Evolutionary conservation across 2,329 filamentous ascomycete species (phyloP).

Genomic region (Botryosphaeria dothidea): DNA sequence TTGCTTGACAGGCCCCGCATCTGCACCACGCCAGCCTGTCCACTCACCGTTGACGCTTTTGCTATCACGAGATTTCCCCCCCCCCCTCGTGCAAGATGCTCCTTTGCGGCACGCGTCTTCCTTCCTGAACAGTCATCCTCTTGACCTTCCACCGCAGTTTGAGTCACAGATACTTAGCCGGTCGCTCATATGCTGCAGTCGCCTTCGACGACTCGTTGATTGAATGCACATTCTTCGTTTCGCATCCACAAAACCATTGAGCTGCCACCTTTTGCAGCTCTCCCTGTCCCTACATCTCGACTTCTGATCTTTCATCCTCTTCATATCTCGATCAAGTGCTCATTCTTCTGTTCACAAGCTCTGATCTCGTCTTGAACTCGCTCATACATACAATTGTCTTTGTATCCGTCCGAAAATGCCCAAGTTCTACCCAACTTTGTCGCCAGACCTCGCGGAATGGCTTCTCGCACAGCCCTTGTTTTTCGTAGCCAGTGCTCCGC

Average conservation of each 20-base stretch:
- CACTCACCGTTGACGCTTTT: not conserved
- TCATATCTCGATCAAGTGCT: not conserved
- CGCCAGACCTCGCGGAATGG: conserved; percentile 61
- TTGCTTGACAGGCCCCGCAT: not conserved
- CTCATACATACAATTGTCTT: too few relatives aligned
- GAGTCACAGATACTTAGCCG: not conserved
- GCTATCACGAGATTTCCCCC: not conserved
- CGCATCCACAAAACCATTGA: not conserved
- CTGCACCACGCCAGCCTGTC: not conserved
- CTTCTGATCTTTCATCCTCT: not conserved
- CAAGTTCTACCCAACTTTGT: conserved; percentile 59
- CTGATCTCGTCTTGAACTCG: not conserved
- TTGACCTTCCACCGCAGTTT: not conserved
- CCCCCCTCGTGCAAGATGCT: not conserved
- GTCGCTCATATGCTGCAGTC: not conserved
- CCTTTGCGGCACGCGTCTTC: not conserved
- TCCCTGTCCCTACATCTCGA: too few relatives aligned
- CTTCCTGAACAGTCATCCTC: not conserved
- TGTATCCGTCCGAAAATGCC: conserved; percentile 59
- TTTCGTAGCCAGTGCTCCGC: conserved; percentile 72
- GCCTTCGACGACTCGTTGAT: not conserved
- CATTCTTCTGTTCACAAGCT: too few relatives aligned
- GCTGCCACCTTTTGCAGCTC: too few relatives aligned
- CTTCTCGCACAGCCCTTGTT: conserved; percentile 69
- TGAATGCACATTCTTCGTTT: not conserved